Conservation (phyloP, 306 rosid species). For the Dicorynia guianensis region DNA sequence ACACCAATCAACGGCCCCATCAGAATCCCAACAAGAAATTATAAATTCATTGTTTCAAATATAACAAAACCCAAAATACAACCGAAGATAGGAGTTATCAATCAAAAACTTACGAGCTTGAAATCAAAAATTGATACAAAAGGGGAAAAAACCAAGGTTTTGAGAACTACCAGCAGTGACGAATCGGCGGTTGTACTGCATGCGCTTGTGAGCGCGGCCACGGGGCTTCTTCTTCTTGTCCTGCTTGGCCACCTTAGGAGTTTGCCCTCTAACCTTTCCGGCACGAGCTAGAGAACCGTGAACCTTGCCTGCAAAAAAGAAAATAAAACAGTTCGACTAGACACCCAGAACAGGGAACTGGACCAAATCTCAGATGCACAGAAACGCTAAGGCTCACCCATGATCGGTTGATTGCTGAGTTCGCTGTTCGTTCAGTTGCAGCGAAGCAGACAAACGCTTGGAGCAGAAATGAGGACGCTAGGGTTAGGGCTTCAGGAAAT, state of each 20-base stretch:
- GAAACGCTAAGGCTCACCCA: conserved; percentile 29
- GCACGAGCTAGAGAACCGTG: conserved; percentile 69
- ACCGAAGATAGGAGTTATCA: not conserved
- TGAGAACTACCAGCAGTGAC: conserved; percentile 55
- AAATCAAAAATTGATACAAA: no score
- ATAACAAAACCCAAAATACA: not conserved
- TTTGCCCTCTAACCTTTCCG: conserved; percentile 65
- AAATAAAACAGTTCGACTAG: not conserved
- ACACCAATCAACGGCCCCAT: not conserved
- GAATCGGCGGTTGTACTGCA: conserved; percentile 69
- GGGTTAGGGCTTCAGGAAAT: not conserved
- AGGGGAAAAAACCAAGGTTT: not conserved
- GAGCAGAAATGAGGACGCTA: not conserved
- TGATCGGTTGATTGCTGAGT: conserved; percentile 9
- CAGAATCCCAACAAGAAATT: not conserved
- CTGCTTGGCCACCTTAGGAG: conserved; percentile 65
- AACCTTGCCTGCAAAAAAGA: conserved; percentile 48
- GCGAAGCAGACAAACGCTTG: not conserved
- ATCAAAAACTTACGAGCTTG: not conserved
- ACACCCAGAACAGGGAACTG: not conserved
- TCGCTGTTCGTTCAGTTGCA: not conserved
- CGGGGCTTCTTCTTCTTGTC: conserved; percentile 68
- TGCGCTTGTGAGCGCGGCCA: conserved; percentile 64
- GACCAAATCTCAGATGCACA: not conserved
- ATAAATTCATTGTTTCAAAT: not conserved